Evolutionary conservation across 2,329 filamentous ascomycete genomes (phyloP).

Genomic region (Fusarium continuum): DNA sequence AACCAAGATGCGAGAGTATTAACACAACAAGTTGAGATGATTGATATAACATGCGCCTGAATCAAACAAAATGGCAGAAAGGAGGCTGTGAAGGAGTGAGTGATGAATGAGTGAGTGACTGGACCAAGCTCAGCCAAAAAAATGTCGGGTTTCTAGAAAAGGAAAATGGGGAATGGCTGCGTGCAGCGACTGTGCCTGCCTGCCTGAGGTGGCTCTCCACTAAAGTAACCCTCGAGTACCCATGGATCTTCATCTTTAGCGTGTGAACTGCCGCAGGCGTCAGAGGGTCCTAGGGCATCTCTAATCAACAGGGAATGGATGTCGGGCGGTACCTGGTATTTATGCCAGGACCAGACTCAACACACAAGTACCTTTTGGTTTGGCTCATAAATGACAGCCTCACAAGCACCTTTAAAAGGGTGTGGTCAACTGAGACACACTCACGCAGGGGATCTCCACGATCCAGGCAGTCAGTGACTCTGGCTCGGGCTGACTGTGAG

Average conservation of each 20-base stretch:
- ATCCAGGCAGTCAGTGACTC: not conserved
- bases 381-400: conserved; percentile 25
- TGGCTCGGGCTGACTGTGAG: not conserved
- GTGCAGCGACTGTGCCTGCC: conserved; percentile 16
- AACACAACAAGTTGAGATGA: not conserved
- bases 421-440: conserved; percentile 32
- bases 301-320: conserved; percentile 3
- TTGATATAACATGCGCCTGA: not conserved
- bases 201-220: not conserved
- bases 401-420: not conserved
- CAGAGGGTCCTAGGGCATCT: conserved; percentile 26
- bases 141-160: conserved; percentile 31
- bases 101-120: conserved; percentile 2
- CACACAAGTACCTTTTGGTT: conserved; percentile 8
- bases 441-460: conserved; percentile 27
- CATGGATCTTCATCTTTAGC: no score
- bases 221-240: conserved; percentile 15
- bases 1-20: not conserved
- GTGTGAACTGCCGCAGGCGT: conserved; percentile 34
- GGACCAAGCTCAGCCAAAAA: not conserved
- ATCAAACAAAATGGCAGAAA: conserved; percentile 7
- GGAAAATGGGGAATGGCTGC: conserved; percentile 15
- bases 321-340: conserved; percentile 10
- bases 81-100: conserved; percentile 4
- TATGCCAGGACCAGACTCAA: conserved; percentile 24